Evolutionary conservation across 768 basidiomycete genomes (phyloP), one percentile per base, ranked within the genome.

Genomic region (Chiua virens): DNA sequence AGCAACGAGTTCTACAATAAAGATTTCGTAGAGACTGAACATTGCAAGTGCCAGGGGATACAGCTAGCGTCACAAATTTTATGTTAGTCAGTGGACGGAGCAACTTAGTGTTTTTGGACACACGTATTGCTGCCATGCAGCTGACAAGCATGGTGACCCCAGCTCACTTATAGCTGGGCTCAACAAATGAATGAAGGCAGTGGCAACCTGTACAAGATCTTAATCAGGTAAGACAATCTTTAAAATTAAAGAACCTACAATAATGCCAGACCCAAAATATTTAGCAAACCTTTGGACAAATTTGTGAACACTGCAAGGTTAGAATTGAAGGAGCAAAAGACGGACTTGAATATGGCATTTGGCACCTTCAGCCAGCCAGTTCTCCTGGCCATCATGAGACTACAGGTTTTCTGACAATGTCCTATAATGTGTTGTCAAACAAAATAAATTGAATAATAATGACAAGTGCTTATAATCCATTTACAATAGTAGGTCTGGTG

Each of bases 221-320:
- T 8, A 27, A 27, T 27, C 5, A 27, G 25, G 8, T 27, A 28
- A 30, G 20, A 35, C 22, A 13, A 22, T 13, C 3, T 42, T 45
- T 14, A n/a, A 37, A 36, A n/a, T 15, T 0, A 38, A 57, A 10
- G 11, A 25, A 73, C 85, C 59, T 50, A 89, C 88, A 59, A 92
- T 91, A 44, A 92, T 87, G 21, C 92, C 92, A 15, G 89, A 92
- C 22, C 92, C 92, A 69, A 95, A 94, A 67, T 87, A 92, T 69
- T 92, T 93, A 30, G 89, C 86, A 65, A 93, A 90, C 45, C 87
- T 89, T 50, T 18, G 21, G 17, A 36, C 11, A 28, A 22, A 40
- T 49, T 62, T 5, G 4, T 8, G 10, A 60, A 44, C 4, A 56
- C 14, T 17, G 28, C 7, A 15, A 2, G n/a, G 9, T 25, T 14